phyloP scores from a whole-genome alignment of 192 early-diverging fungal genomes.

The Endogone sp. region DNA sequence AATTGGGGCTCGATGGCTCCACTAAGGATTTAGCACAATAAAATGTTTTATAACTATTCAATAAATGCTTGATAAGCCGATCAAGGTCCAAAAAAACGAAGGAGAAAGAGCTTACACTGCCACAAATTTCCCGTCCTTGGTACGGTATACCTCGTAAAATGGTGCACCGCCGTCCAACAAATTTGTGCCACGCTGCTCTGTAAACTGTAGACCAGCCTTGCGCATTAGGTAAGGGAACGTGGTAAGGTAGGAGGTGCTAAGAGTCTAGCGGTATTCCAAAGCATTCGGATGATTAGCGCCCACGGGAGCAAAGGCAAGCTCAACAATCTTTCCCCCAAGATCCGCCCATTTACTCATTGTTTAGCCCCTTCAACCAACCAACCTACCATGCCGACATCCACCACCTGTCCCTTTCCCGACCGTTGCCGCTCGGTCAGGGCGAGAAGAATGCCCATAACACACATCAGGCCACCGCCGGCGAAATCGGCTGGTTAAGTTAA shows the following conservation, averaged over 20 bases:
- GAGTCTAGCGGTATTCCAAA: conserved; percentile 22
- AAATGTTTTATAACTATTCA: no score
- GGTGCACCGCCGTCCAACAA: conserved; percentile 63
- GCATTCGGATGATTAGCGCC: no score
- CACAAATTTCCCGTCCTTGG: conserved; percentile 61
- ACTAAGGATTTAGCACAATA: conserved; percentile 6
- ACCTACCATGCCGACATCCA: conserved; percentile 55
- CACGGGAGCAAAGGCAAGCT: not conserved
- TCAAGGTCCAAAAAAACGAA: not conserved
- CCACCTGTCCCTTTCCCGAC: conserved; percentile 61
- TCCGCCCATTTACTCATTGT: not conserved
- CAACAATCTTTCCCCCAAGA: not conserved
- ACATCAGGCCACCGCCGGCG: conserved; percentile 64
- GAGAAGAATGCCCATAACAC: conserved; percentile 58
- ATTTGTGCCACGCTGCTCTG: conserved; percentile 50
- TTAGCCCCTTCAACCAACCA: not conserved
- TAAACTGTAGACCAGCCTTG: conserved; percentile 44
- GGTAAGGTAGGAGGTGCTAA: conserved; percentile 51
- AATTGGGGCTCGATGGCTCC: conserved; percentile 66
- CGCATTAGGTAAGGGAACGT: conserved; percentile 62
- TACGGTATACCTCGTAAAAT: conserved; percentile 65
- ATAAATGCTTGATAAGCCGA: no score
- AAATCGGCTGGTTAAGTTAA: conserved; percentile 40
- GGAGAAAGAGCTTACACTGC: conserved; percentile 39
- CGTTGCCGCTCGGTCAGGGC: conserved; percentile 53